These are phyloP conservation scores for Cryptococcus amylolentus DNA, from an alignment of 1,284 basidiomycete genomes.

Conservation along the genomic window DNA sequence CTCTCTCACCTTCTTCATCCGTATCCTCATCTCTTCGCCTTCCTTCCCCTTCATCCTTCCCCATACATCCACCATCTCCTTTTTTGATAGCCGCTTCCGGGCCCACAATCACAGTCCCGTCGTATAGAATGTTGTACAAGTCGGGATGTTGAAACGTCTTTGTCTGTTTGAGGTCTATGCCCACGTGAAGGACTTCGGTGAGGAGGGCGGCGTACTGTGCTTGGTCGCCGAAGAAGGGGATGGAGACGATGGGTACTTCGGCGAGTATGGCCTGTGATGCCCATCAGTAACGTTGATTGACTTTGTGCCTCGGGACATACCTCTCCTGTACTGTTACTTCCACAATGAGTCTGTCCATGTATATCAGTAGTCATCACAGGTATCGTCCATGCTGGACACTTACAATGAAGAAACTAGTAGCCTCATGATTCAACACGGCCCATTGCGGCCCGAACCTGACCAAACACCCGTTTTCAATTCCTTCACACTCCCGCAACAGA, in stretches of 20 bases:
- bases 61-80: constrained; percentile 20
- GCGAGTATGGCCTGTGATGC: constrained; percentile 13
- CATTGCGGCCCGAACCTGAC: constrained; percentile 28
- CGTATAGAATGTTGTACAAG: constrained; percentile 18
- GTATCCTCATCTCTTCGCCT: constrained; percentile 16
- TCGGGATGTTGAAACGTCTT: constrained; percentile 14
- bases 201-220: constrained; percentile 15
- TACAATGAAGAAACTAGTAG: constrained; percentile 21
- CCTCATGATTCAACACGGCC: constrained; percentile 21
- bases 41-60: constrained; percentile 10
- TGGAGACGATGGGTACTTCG: constrained; percentile 15
- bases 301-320: not conserved
- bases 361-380: not conserved
- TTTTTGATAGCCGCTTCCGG: constrained; percentile 28
- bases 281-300: not conserved
- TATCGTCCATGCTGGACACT: not conserved
- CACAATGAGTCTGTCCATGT: constrained; percentile 22
- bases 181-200: constrained; percentile 12
- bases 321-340: constrained; percentile 21
- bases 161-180: constrained; percentile 21
- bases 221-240: constrained; percentile 30
- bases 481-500: constrained; percentile 12
- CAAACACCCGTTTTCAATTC: constrained; percentile 4
- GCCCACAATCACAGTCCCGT: constrained; percentile 23
- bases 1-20: constrained; percentile 16